Conservation (phyloP, 2,329 filamentous ascomycete species). For the Zelopaecilomyces penicillatus region DNA sequence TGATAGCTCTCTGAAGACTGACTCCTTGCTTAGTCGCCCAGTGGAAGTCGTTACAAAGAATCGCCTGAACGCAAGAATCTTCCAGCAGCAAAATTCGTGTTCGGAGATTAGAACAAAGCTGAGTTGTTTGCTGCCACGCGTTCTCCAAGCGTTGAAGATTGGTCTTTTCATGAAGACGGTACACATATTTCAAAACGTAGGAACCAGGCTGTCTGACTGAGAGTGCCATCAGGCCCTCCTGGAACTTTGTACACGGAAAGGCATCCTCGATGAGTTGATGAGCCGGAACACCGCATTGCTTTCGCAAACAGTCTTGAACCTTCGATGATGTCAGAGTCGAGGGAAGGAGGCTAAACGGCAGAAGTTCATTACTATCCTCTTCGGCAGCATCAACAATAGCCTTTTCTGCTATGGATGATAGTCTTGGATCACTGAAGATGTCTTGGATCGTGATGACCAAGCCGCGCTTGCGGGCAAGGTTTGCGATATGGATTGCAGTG, state of each 20-base stretch:
- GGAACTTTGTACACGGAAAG: neutral
- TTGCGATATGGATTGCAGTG: conserved; percentile 13
- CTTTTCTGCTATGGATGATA: conserved; percentile 3
- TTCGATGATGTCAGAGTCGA: neutral
- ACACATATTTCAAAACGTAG: neutral
- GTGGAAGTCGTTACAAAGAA: conserved; percentile 3
- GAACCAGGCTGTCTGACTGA: neutral
- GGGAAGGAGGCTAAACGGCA: conserved; percentile 3
- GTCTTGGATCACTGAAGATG: conserved; percentile 5
- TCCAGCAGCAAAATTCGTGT: conserved; percentile 11
- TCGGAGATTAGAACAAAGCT: neutral
- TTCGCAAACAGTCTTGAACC: neutral
- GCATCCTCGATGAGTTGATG: neutral
- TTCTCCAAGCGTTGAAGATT: too few species aligned
- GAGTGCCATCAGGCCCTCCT: neutral
- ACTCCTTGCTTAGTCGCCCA: too few species aligned
- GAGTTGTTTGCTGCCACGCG: too few species aligned
- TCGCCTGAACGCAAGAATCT: conserved; percentile 11
- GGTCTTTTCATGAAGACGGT: too few species aligned
- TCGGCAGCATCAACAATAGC: neutral
- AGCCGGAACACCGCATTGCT: neutral
- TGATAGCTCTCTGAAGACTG: too few species aligned
- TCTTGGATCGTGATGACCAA: conserved; percentile 8
- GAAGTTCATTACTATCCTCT: neutral
- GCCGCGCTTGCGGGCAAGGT: conserved; percentile 4